Conservation (phyloP, 1,284 basidiomycete genomes). For the Apiotrichum gracile region DNA sequence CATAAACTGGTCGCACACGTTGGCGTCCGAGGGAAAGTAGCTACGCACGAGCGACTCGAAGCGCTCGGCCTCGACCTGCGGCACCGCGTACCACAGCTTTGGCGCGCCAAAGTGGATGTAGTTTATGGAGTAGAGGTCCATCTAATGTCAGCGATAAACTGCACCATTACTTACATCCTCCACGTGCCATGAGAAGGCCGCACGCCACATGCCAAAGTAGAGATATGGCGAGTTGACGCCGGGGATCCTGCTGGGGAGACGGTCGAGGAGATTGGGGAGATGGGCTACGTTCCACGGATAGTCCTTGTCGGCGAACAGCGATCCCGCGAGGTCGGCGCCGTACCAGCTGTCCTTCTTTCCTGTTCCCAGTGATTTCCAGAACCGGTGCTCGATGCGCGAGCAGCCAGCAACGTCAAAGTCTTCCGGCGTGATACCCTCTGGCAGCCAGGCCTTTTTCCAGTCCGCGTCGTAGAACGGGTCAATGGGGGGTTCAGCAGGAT, state of each 20-base stretch:
- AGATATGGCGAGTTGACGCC: constrained; percentile 97
- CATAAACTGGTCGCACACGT: constrained; percentile 83
- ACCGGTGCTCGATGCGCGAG: constrained; percentile 77
- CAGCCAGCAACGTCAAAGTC: constrained; percentile 86
- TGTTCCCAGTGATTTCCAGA: constrained; percentile 79
- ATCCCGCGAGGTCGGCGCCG: constrained; percentile 82
- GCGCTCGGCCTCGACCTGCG: constrained; percentile 70
- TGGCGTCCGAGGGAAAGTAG: constrained; percentile 78
- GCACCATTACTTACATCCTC: constrained; percentile 54
- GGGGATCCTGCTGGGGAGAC: constrained; percentile 64
- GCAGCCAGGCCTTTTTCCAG: constrained; percentile 68
- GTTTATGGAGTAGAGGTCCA: constrained; percentile 98
- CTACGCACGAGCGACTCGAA: constrained; percentile 62
- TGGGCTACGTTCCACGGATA: constrained; percentile 87
- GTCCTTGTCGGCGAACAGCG: constrained; percentile 76
- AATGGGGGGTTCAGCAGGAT: not conserved
- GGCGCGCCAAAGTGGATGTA: constrained; percentile 98
- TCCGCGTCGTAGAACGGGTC: constrained; percentile 59
- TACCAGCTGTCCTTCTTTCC: constrained; percentile 76
- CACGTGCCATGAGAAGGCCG: constrained; percentile 98
- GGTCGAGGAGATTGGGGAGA: constrained; percentile 75
- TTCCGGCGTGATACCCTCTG: constrained; percentile 58
- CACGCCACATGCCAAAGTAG: constrained; percentile 99
- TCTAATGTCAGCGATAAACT: constrained; percentile 48
- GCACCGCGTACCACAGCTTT: constrained; percentile 92